Evolutionary conservation across 148 eudicot species (phyloP).

Genomic region (Talinum fruticosum): DNA sequence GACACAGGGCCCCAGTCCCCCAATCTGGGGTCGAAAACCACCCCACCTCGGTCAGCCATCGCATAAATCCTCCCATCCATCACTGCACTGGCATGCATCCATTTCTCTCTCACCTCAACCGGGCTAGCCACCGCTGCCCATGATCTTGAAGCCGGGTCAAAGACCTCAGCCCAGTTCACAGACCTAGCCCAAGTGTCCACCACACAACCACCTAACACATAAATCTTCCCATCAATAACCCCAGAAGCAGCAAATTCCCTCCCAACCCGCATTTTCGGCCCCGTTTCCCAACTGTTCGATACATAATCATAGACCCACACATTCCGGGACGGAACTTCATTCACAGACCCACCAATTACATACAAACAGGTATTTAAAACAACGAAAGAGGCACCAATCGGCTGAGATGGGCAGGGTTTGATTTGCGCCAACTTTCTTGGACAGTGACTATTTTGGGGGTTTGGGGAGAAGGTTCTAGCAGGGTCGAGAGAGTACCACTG

Average conservation of each 20-base stretch:
- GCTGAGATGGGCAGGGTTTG: slow-evolving; percentile 43
- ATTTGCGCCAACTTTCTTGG: slow-evolving; percentile 29
- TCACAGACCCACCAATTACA: slow-evolving; percentile 75
- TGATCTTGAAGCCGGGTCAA: slow-evolving; percentile 47
- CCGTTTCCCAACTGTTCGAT: slow-evolving; percentile 59
- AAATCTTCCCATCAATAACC: slow-evolving; percentile 59
- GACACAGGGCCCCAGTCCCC: slow-evolving; percentile 70
- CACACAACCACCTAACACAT: slow-evolving; percentile 86
- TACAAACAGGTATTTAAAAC: slow-evolving; percentile 50
- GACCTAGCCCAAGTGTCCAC: slow-evolving; percentile 69
- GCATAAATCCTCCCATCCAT: slow-evolving; percentile 64
- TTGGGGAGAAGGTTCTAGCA: slow-evolving; percentile 2
- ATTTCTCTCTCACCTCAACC: slow-evolving; percentile 62
- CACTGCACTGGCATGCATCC: slow-evolving; percentile 95
- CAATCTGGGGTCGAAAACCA: slow-evolving; percentile 46
- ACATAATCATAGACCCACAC: slow-evolving; percentile 70
- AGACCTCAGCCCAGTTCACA: slow-evolving; percentile 79
- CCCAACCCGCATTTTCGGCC: slow-evolving; percentile 69
- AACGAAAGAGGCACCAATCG: slow-evolving; percentile 54
- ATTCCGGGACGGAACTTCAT: slow-evolving; percentile 37
- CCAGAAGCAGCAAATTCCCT: slow-evolving; percentile 88
- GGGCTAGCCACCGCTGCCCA: slow-evolving; percentile 61
- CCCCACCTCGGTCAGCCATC: slow-evolving; percentile 95
- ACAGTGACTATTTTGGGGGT: slow-evolving; percentile 14
- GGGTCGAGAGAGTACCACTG: slow-evolving; percentile 55